phyloP scores from a whole-genome alignment of 352 stramenopile species.

The Globisporangium paroecandrum region DNA sequence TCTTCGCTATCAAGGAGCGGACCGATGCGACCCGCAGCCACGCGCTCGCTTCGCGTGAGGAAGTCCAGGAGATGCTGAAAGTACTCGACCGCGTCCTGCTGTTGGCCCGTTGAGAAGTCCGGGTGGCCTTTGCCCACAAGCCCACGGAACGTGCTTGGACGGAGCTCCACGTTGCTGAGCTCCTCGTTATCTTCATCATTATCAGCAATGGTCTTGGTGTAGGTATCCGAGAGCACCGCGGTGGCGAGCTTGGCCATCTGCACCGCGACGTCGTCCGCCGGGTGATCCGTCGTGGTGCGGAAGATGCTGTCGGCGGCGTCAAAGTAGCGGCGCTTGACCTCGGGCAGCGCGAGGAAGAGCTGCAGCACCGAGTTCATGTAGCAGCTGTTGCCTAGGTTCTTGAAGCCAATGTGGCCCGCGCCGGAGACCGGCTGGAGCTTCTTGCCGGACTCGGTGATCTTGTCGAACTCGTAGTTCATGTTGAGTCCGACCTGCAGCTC shows the following conservation, averaged over 20 bases:
- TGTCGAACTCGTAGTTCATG: slow-evolving; percentile 97
- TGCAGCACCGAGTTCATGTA: slow-evolving; percentile 99
- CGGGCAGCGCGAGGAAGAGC: slow-evolving; percentile 84
- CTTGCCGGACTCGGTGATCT: slow-evolving; percentile 96
- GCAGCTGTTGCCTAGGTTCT: slow-evolving; percentile 99
- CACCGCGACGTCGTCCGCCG: slow-evolving; percentile 69
- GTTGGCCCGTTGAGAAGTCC: slow-evolving; percentile 96
- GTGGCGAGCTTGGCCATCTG: slow-evolving; percentile 93
- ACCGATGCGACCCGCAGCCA: slow-evolving; percentile 45
- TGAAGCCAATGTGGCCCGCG: slow-evolving; percentile 93
- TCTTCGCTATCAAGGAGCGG: slow-evolving; percentile 35
- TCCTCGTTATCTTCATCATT: slow-evolving; percentile 29
- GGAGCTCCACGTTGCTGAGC: slow-evolving; percentile 39
- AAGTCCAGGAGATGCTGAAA: slow-evolving; percentile 95
- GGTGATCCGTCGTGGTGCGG: slow-evolving; percentile 16
- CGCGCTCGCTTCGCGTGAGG: slow-evolving; percentile 85
- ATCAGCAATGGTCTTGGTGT: slow-evolving; percentile 50
- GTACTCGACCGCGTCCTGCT: slow-evolving; percentile 98
- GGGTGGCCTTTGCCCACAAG: slow-evolving; percentile 93
- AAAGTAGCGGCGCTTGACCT: slow-evolving; percentile 73
- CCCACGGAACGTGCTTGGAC: slow-evolving; percentile 92
- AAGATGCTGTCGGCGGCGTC: slow-evolving; percentile 61
- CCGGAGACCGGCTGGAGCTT: slow-evolving; percentile 90
- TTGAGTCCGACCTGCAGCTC: slow-evolving; percentile 98
- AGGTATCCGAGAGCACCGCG: slow-evolving; percentile 86